These are phyloP conservation scores for Paraphaeosphaeria sporulosa DNA, from an alignment of 2,329 filamentous ascomycete genomes.

Conservation along the genomic window DNA sequence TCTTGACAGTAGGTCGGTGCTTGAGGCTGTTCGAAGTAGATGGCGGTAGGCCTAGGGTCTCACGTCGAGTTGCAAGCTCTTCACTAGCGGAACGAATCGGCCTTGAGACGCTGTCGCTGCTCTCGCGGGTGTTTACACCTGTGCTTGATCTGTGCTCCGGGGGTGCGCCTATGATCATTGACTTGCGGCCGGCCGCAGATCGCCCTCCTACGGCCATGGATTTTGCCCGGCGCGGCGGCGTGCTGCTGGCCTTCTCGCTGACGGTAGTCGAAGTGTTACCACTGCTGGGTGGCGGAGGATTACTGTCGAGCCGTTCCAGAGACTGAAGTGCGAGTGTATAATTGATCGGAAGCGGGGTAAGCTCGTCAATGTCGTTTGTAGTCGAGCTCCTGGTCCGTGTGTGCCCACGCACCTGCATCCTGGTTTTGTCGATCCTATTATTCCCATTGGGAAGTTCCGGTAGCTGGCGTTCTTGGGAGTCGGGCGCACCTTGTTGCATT, in stretches of 20 bases:
- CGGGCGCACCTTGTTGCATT: slow-evolving; percentile 26
- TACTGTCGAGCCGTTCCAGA: slow-evolving; percentile 29
- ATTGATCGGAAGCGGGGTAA: slow-evolving; percentile 49
- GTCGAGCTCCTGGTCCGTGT: slow-evolving; percentile 42
- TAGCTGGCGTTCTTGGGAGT: slow-evolving; percentile 26
- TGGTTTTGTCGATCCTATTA: slow-evolving; percentile 26
- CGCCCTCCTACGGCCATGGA: slow-evolving; percentile 42
- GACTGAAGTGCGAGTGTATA: slow-evolving; percentile 49
- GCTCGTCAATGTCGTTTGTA: slow-evolving; percentile 42
- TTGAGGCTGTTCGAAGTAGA: slow-evolving; percentile 38
- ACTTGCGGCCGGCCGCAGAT: slow-evolving; percentile 36
- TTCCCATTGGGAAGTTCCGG: slow-evolving; percentile 20
- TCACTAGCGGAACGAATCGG: slow-evolving; percentile 40
- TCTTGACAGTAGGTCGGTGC: slow-evolving; percentile 42
- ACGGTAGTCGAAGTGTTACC: slow-evolving; percentile 30
- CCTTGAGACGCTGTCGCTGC: slow-evolving; percentile 25
- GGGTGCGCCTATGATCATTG: slow-evolving; percentile 29
- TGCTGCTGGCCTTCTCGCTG: slow-evolving; percentile 25
- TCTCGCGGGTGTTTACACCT: slow-evolving; percentile 31
- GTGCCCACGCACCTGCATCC: slow-evolving; percentile 24
- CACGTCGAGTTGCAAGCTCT: slow-evolving; percentile 37
- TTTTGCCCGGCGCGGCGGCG: slow-evolving; percentile 33
- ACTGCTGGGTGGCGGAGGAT: slow-evolving; percentile 27
- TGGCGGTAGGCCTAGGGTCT: slow-evolving; percentile 35
- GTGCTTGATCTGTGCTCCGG: slow-evolving; percentile 36